Evolutionary conservation across 495 filamentous ascomycete species (phyloP), one percentile per base, ranked within the genome.

Genomic region (Talaromyces adpressus): DNA sequence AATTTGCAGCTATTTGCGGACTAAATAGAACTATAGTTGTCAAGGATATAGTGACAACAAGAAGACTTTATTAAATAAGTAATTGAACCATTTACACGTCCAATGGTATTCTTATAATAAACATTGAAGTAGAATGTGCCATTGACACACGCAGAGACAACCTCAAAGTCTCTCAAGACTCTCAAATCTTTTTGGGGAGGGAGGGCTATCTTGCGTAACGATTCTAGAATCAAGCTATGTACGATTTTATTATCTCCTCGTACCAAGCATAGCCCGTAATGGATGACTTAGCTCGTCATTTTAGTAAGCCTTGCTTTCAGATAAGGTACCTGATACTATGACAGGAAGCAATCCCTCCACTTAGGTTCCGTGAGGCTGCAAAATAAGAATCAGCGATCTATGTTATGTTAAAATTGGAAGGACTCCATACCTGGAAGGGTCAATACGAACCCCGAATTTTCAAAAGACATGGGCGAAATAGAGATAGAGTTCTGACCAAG

Each of bases 401-500:
- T 6, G 18, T 30, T 7, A 8, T 58, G 32, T 20, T 45, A 32
- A 47, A 6, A 27, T 60, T 47, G 16, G 36, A 20, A 45, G 39
- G 27, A 25, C 4, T 18, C 39, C 58, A 58, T 67, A 67, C 65
- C 54, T 61, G n/a, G 65, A 61, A 9, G 51, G 29, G 23, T 62
- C 63, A 32, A 67, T 58, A 20, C 57, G 14, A 58, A 65, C 49
- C 23, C 65, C 47, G 27, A 67, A 67, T 45, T 65, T 67, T 11
- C 57, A 63, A 39, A 65, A 67, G 18, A 65, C 63, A 29, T 65
- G 53, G 16, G 58, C 65, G 53, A 67, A 67, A 12, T 11, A 41
- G 45, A 67, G 63, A 52, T 60, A 56, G 18, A 67, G 51, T 39
- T 67, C 65, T 18, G 65, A 63, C 65, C 63, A 67, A 20, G 63